Evolutionary conservation across 2,329 filamentous ascomycete genomes (phyloP).

Genomic region (Sporothrix pseudoabietina): DNA sequence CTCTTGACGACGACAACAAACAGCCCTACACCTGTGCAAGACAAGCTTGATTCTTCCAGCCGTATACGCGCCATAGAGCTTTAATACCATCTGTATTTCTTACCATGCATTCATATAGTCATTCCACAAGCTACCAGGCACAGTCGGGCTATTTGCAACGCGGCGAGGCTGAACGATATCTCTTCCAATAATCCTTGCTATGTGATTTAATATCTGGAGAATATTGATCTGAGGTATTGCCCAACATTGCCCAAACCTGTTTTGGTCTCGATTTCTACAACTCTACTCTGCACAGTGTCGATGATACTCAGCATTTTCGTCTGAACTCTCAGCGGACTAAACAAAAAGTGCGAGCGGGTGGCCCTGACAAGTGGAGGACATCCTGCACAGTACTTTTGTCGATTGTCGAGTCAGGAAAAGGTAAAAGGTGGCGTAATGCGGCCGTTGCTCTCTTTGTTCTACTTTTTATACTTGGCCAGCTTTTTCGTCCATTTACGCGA

Average conservation of each 20-base stretch:
- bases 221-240: not conserved
- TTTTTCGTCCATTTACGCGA: not conserved
- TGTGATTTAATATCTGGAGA: not conserved
- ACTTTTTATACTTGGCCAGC: not conserved
- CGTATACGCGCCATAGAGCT: not conserved
- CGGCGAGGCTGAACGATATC: not conserved
- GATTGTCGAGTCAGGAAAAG: not conserved
- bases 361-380: not conserved
- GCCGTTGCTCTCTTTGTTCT: not conserved
- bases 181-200: not conserved
- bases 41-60: not conserved
- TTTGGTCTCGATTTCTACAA: not conserved
- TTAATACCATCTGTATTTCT: not conserved
- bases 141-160: not conserved
- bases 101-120: not conserved
- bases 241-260: not conserved
- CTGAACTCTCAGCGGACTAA: not conserved
- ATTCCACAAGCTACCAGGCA: not conserved
- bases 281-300: not conserved
- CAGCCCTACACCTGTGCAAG: not conserved
- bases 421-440: not conserved
- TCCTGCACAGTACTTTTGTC: slow-evolving; percentile 1
- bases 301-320: not conserved
- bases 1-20: not conserved
- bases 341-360: not conserved